These are phyloP conservation scores for Triticum turgidum DNA, from an alignment of 176 grass and related monocot species.

Conservation along the genomic window DNA sequence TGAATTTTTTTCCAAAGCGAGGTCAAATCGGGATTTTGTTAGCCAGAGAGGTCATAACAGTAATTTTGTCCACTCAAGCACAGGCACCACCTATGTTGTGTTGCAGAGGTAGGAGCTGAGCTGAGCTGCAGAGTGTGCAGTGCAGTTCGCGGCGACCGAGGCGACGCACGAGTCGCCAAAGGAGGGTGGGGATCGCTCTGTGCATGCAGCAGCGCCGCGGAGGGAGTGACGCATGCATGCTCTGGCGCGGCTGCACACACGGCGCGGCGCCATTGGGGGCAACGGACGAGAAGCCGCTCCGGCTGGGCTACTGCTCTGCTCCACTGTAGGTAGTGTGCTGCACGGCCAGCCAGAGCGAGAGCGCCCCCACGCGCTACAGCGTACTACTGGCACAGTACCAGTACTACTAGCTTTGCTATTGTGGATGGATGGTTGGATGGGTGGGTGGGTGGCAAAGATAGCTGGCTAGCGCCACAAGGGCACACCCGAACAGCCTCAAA, in stretches of 20 bases:
- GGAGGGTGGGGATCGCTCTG: not conserved
- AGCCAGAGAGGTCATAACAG: too few relatives aligned
- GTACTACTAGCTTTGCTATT: not conserved
- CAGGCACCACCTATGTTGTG: not conserved
- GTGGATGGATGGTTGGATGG: not conserved
- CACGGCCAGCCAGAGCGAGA: not conserved
- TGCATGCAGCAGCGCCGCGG: too few relatives aligned
- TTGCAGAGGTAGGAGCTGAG: not conserved
- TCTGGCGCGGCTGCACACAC: not conserved
- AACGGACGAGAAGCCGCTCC: slow-evolving; percentile 34
- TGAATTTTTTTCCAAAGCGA: too few relatives aligned
- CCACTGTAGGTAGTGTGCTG: not conserved
- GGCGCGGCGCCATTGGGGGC: slow-evolving; percentile 21
- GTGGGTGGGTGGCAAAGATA: too few relatives aligned
- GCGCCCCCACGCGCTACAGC: not conserved
- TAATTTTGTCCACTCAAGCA: too few relatives aligned
- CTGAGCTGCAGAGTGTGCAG: not conserved
- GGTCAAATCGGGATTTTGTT: too few relatives aligned
- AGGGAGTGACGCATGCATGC: not conserved
- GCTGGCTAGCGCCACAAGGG: not conserved
- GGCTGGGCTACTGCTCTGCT: not conserved
- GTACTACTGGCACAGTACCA: not conserved
- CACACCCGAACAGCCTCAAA: not conserved
- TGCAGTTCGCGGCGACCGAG: not conserved
- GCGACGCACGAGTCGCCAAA: not conserved